Conservation (phyloP, 1,284 basidiomycete genomes). For the Puccinia sorghi region DNA sequence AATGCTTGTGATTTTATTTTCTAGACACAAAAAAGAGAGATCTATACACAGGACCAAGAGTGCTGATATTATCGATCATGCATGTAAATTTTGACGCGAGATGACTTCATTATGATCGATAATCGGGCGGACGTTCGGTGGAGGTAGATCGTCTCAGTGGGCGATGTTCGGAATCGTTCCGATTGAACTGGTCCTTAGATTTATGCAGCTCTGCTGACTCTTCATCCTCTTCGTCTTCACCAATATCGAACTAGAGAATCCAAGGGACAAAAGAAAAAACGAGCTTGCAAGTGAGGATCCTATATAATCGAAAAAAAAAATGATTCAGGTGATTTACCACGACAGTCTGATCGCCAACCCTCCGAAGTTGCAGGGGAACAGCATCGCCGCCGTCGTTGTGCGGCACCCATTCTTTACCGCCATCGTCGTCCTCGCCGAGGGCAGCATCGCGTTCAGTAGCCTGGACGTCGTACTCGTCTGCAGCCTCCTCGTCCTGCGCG, state of each 20-base stretch:
- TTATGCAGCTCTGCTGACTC: background rate
- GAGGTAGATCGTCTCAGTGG: constrained; percentile 32
- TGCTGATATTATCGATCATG: too few relatives aligned
- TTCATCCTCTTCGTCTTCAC: constrained; percentile 73
- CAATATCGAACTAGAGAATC: constrained; percentile 72
- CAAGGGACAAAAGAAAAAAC: background rate
- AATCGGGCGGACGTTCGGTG: constrained; percentile 42
- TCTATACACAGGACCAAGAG: too few relatives aligned
- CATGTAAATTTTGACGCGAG: background rate
- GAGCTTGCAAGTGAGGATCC: too few relatives aligned
- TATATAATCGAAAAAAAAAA: too few relatives aligned
- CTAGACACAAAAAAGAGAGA: too few relatives aligned
- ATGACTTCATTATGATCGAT: background rate
- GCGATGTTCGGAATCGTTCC: background rate
- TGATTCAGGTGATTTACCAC: constrained; percentile 63
- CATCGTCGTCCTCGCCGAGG: constrained; percentile 62
- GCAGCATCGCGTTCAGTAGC: constrained; percentile 55
- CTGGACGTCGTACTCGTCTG: constrained; percentile 52
- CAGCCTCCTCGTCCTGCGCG: constrained; percentile 75
- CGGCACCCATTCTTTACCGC: constrained; percentile 44
- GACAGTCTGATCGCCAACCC: constrained; percentile 68
- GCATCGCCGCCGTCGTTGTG: constrained; percentile 51
- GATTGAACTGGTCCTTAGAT: constrained; percentile 22
- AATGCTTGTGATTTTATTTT: too few relatives aligned
- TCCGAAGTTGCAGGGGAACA: constrained; percentile 50